Percentiles rank a stretch among this genome's conserved stretches.
Evolutionary conservation across 148 eudicot genomes (phyloP).

Genomic region (Gaultheria prostrata): DNA sequence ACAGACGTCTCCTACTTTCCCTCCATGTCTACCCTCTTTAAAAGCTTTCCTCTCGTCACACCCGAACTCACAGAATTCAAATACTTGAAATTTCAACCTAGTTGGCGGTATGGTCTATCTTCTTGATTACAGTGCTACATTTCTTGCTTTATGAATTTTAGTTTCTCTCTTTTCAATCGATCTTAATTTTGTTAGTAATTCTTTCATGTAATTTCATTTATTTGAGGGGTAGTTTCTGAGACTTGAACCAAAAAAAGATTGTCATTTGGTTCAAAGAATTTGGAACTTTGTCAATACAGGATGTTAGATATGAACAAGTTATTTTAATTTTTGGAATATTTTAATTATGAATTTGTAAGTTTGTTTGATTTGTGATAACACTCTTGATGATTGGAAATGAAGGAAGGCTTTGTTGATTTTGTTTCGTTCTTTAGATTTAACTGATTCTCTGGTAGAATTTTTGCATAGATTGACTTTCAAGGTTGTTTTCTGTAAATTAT

Average conservation of each 20-base stretch:
- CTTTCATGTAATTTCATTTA: too few species aligned
- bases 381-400: neutral
- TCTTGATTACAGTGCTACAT: neutral
- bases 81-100: neutral
- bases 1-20: slow-evolving; percentile 6
- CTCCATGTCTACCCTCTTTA: neutral
- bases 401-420: neutral
- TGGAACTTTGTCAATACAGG: too few species aligned
- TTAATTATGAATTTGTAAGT: too few species aligned
- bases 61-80: neutral
- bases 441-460: neutral
- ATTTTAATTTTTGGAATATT: too few species aligned
- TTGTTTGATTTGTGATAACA: neutral
- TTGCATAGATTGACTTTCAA: neutral
- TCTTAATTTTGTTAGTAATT: neutral
- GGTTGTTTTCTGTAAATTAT: neutral
- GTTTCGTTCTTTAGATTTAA: neutral
- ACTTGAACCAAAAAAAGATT: too few species aligned
- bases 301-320: too few species aligned
- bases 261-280: too few species aligned
- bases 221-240: too few species aligned
- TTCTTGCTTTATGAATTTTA: neutral
- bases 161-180: neutral
- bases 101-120: neutral
- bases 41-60: neutral